Evolutionary conservation across 306 rosid genomes (phyloP), one percentile per base, ranked within the genome.

Genomic region (Begonia loranthoides): DNA sequence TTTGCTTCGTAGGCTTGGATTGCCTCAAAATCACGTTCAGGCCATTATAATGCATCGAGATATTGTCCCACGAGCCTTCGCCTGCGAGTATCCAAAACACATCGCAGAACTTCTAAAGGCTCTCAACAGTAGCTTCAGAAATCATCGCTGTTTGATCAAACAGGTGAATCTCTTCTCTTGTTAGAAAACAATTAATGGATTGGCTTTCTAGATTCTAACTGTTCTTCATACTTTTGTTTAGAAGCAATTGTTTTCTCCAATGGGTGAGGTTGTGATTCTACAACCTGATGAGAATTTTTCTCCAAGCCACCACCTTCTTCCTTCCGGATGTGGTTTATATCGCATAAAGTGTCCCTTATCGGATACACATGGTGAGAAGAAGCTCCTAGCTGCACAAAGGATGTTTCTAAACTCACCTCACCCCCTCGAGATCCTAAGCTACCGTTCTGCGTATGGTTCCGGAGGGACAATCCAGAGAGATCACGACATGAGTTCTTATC

Each of bases 41-140:
- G 71, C 94, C 22, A 76, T 90, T 48, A 74, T 56, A 51, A 74
- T 90, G 93, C 97, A 90, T 74, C 68, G 97, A 66, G 99, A 90
- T 76, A 90, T 90, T 6, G 95, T 90, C 5, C 95, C 99, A 0
- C 79, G 99, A 52, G 99, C 94, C 10, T 90, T 90, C 68, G 86
- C 99, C 39, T 90, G 95, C 84, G 76, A 82, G 57, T 90, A 86
- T 57, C 99, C 99, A 12, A 68, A 73, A 47, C 99, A 80, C 17
- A 82, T 90, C 0, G 88, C 95, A 0, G 81, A 83, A 60, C 68
- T 90, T 50, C 88, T 90, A 41, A 90, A 90, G 71, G 94, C 99
- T 49, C 59, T 90, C 48, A 90, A 76, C 63, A 70, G 84, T 58
- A 90, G 68, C 66, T 90, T 90, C 54, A 78, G 99, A 38, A 73